Conservation (phyloP, 2,329 filamentous ascomycete genomes). For the Aspergillus sp. region DNA sequence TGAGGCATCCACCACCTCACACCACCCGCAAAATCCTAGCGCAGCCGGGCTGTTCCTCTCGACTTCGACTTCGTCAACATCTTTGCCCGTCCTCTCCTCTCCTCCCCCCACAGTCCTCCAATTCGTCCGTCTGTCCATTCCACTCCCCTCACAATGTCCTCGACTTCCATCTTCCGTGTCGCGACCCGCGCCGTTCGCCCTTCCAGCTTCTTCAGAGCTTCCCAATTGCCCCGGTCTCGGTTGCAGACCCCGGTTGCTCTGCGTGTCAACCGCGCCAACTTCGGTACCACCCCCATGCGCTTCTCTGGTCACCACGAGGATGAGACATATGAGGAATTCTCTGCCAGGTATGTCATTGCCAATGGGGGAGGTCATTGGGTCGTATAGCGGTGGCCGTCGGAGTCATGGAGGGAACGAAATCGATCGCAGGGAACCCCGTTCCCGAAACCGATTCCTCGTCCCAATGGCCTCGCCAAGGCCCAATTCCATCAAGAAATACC, state of each 20-base stretch:
- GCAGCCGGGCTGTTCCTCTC: constrained; percentile 13
- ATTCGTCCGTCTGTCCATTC: constrained; percentile 21
- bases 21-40: constrained; percentile 37
- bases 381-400: not conserved
- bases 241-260: constrained; percentile 52
- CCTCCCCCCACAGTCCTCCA: constrained; percentile 11
- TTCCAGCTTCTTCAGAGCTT: constrained; percentile 59
- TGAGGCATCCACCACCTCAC: constrained; percentile 26
- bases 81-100: constrained; percentile 6
- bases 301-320: constrained; percentile 67
- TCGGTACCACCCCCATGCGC: constrained; percentile 52
- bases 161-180: constrained; percentile 64
- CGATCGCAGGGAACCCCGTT: constrained; percentile 9
- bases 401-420: constrained; percentile 6
- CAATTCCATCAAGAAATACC: constrained; percentile 13
- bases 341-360: constrained; percentile 68
- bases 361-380: constrained; percentile 18
- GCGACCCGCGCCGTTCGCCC: constrained; percentile 62
- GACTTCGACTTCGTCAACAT: constrained; percentile 19
- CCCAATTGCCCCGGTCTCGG: constrained; percentile 55
- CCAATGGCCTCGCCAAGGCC: no score
- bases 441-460: not conserved
- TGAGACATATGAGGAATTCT: constrained; percentile 99
- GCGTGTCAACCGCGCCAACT: constrained; percentile 57
- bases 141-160: constrained; percentile 52